Base-by-base conservation (phyloP, 345 rosid species). In the Eucalyptus pauciflora region DNA sequence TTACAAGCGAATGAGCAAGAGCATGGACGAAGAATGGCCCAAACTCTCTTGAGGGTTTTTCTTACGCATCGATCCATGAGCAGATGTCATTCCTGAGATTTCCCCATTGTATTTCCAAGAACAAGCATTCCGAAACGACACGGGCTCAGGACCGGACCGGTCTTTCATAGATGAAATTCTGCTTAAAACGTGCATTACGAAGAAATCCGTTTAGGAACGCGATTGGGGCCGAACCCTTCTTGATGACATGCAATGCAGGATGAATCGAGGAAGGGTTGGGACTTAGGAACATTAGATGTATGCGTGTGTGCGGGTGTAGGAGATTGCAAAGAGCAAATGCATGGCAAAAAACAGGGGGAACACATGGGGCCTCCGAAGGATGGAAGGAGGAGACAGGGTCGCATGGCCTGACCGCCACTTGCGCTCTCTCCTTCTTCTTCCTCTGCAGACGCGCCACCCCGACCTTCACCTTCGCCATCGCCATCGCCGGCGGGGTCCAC, bases 91-190 rank as follows among this genome's bases (percentile, higher is more conserved):
- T 76, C 48, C 48, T 22, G 2, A 43, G 41, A 62, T 62, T n/a
- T 37, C 10, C 7, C 45, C 1, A 9, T 33, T 33, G 25, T 33
- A 37, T 9, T 69, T 17, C 24, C 24, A 6, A 67, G 18, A 31
- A 5, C 79, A 67, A 20, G 4, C 62, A 16, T 69, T 67, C 2
- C 10, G 2, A 17, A 31, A 71, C 4, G 13, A 76, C 48, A 6
- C 15, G 48, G 8, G 27, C 2, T 7, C 29, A 41, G 3, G 48
- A 2, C 2, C 16, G 2, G 20, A 41, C 7, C 0, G 15, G 7
- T 76, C 48, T 12, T 10, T 76, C 29, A 25, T 4, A 45, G 43
- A 41, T 24, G 48, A 20, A 41, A 76, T 22, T 41, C 27, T 76
- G 1, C 48, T 76, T 45, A 13, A 76, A 0, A 0, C 13, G 4